Evolutionary conservation across 495 filamentous ascomycete genomes (phyloP), one percentile per base, ranked within the genome.

Genomic region (Wilcoxina mikolae): DNA sequence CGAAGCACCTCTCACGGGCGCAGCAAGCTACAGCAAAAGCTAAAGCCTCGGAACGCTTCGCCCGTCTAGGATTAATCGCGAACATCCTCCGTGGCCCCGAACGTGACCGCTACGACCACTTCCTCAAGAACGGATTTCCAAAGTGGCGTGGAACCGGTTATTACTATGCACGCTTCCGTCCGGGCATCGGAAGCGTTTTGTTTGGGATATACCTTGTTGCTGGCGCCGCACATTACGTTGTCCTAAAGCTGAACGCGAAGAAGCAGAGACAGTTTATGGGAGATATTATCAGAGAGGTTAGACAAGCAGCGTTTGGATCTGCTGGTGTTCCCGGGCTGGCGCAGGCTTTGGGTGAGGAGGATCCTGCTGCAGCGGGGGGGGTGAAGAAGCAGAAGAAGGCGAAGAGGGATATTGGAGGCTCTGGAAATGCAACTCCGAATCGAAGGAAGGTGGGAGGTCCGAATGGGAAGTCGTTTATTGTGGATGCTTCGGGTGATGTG

Each of bases 121-220:
- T 99, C 72, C 72, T 99, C 51, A 75, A 73, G 62, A 86, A 95
- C 70, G 91, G 91, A 20, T 99, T 99, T 70, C 91, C 91, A 10
- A 80, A 77, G 46, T 98, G 93, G 91, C 85, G 84, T 68, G 91
- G 93, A 29, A 95, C 91, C 17, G 93, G 89, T 51, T 99, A 96
- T 74, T 96, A 95, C 74, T 99, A 96, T 71, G 81, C 75, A 52
- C 82, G 91, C 4, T 95, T 87, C 75, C 78, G 91, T 25, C 91
- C 91, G 0, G 91, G 91, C 10, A 71, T 95, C 9, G 87, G 84
- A 18, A 81, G 82, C 9, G 91, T 95, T 44, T 68, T 96, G 49
- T 49, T 80, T 10, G 87, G 90, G 33, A 71, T 94, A n/a, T 87
- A 95, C 66, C 62, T 95, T 51, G 75, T 91, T 31, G 80, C 82